These are phyloP conservation scores for Plasmopara muralis DNA, from an alignment of 352 stramenopile species.

Conservation along the genomic window DNA sequence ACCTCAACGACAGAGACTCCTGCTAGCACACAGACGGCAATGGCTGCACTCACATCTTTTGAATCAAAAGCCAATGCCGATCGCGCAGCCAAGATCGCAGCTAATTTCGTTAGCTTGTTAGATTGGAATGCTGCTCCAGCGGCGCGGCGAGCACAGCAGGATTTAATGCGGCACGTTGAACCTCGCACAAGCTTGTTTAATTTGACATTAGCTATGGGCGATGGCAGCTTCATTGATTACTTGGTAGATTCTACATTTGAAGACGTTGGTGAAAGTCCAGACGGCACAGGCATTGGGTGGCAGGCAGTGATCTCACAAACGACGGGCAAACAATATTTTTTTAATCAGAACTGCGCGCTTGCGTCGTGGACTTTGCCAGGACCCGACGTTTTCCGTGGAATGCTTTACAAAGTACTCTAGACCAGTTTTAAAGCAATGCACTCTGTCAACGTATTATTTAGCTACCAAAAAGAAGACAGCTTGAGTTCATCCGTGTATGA, in stretches of 20 bases:
- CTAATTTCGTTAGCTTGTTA: conserved; percentile 45
- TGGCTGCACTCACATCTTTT: conserved; percentile 44
- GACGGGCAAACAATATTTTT: conserved; percentile 79
- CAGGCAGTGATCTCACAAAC: conserved; percentile 60
- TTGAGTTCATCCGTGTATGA: conserved; percentile 25
- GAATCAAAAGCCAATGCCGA: conserved; percentile 52
- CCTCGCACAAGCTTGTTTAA: conserved; percentile 40
- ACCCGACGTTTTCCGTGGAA: conserved; percentile 44
- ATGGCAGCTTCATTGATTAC: conserved; percentile 64
- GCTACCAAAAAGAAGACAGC: conserved; percentile 19
- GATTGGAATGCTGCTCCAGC: conserved; percentile 31
- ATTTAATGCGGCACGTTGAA: conserved; percentile 17
- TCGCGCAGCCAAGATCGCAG: conserved; percentile 46
- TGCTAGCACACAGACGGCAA: conserved; percentile 37
- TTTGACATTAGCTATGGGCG: conserved; percentile 49
- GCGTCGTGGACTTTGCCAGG: conserved; percentile 72
- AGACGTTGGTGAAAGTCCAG: conserved; percentile 38
- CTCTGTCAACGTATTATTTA: conserved; percentile 34
- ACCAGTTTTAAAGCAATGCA: conserved; percentile 4
- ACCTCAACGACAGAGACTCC: conserved; percentile 32
- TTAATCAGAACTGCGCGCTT: conserved; percentile 67
- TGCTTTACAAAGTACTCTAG: conserved; percentile 75
- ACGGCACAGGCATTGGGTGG: conserved; percentile 42
- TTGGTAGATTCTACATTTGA: conserved; percentile 59
- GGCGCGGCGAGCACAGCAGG: conserved; percentile 27